Evolutionary conservation across 192 early-diverging fungal genomes (phyloP).

Genomic region (Umbelopsis sp.): DNA sequence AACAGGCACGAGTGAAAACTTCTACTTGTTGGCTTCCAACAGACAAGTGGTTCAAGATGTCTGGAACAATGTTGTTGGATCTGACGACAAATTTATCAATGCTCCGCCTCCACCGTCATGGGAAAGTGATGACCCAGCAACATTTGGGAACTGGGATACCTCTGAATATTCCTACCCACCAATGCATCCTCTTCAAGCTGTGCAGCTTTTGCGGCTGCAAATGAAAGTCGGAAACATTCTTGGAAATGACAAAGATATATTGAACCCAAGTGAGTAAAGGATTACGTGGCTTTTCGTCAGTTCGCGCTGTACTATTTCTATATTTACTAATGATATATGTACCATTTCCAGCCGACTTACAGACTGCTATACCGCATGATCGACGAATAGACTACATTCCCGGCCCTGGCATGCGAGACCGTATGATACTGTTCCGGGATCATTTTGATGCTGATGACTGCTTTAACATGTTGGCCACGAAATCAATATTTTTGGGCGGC

Average conservation of each 20-base stretch:
- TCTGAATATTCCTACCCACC: not conserved
- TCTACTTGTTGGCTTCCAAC: slow-evolving; percentile 1
- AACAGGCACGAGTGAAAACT: not conserved
- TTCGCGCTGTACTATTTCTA: not conserved
- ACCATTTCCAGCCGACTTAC: slow-evolving; percentile 27
- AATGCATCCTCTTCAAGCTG: slow-evolving; percentile 34
- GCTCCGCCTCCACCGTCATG: not conserved
- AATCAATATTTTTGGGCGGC: slow-evolving; percentile 30
- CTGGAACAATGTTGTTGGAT: slow-evolving; percentile 1
- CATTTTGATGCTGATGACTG: slow-evolving; percentile 36
- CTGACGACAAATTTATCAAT: slow-evolving; percentile 1
- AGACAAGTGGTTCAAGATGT: slow-evolving; percentile 5
- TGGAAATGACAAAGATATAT: slow-evolving; percentile 16
- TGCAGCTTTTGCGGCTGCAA: slow-evolving; percentile 35
- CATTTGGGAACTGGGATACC: not conserved
- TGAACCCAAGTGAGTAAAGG: not conserved
- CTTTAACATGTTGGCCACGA: slow-evolving; percentile 26
- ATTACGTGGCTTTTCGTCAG: not conserved
- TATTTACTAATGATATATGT: not conserved
- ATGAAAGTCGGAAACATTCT: slow-evolving; percentile 30
- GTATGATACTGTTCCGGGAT: slow-evolving; percentile 39
- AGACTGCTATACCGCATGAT: slow-evolving; percentile 34
- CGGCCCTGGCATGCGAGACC: slow-evolving; percentile 29
- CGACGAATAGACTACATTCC: slow-evolving; percentile 39
- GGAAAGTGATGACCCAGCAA: not conserved